Conservation (phyloP, 2,329 filamentous ascomycete species). For the Scedosporium boydii region DNA sequence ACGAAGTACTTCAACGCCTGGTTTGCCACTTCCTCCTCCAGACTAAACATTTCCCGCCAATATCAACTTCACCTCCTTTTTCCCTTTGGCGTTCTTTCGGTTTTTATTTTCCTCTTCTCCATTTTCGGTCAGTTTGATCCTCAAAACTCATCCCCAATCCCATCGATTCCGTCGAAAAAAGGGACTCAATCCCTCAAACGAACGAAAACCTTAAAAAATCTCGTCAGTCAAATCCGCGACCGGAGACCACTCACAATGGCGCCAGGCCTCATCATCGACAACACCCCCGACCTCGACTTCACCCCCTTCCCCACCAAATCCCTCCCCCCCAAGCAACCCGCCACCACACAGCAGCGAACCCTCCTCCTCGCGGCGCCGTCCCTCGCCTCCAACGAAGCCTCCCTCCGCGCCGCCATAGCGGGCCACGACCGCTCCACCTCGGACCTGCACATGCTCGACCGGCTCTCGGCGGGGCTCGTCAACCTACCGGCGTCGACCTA, state of each 20-base stretch:
- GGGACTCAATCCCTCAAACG: no score
- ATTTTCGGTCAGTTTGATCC: no score
- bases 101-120: no score
- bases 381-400: conserved; percentile 74
- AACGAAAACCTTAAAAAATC: no score
- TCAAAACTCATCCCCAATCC: no score
- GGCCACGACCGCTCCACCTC: conserved; percentile 66
- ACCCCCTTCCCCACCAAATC: conserved; percentile 20
- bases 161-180: no score
- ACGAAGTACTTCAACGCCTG: no score
- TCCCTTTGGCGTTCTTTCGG: no score
- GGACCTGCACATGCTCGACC: conserved; percentile 97
- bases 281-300: conserved; percentile 39
- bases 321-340: conserved; percentile 21
- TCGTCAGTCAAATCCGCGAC: background rate
- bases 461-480: conserved; percentile 73
- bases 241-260: conserved; percentile 28
- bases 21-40: no score
- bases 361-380: conserved; percentile 87
- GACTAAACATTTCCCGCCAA: no score
- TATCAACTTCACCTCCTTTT: no score
- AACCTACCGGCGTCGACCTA: conserved; percentile 69
- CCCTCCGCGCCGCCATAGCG: conserved; percentile 60
- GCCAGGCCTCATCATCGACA: conserved; percentile 45
- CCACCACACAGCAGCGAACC: conserved; percentile 39